These are phyloP conservation scores for Backusella parvicylindrica DNA, from an alignment of 192 early-diverging fungal genomes.

Conservation along the genomic window DNA sequence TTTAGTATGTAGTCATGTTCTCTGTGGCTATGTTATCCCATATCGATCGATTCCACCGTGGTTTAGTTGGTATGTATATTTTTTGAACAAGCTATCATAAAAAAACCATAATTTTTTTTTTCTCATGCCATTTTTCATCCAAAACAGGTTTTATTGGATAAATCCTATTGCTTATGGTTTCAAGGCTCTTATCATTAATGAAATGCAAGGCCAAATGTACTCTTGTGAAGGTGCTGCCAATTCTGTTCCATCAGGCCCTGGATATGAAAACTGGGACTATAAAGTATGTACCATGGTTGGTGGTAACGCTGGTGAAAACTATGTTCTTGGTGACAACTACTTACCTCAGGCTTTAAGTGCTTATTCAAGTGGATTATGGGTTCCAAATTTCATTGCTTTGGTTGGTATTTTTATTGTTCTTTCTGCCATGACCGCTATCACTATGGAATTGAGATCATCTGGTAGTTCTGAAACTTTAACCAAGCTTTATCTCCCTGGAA, in stretches of 20 bases:
- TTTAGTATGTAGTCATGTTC: conserved; percentile 47
- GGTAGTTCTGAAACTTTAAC: conserved; percentile 46
- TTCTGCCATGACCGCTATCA: conserved; percentile 33
- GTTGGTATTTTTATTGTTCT: conserved; percentile 42
- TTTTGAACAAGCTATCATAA: too few relatives aligned
- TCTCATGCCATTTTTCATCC: too few relatives aligned
- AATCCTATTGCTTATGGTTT: conserved; percentile 69
- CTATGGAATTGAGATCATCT: conserved; percentile 46
- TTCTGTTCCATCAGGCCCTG: conserved; percentile 26
- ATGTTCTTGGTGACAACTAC: conserved; percentile 61
- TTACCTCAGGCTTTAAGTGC: conserved; percentile 50
- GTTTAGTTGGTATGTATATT: conserved; percentile 46
- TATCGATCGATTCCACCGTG: conserved; percentile 58
- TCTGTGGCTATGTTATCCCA: conserved; percentile 61
- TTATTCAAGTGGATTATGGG: conserved; percentile 51
- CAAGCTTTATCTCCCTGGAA: conserved; percentile 45
- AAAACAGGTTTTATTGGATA: conserved; percentile 51
- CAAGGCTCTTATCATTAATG: conserved; percentile 65
- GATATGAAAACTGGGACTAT: conserved; percentile 34
- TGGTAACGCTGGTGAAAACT: conserved; percentile 43
- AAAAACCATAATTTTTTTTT: too few relatives aligned
- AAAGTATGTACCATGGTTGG: conserved; percentile 64
- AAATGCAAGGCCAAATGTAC: conserved; percentile 45
- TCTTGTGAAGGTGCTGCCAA: conserved; percentile 30
- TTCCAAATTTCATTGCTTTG: conserved; percentile 56